phyloP scores from a whole-genome alignment of 208 protist species.

The Acanthamoeba divionensis region DNA sequence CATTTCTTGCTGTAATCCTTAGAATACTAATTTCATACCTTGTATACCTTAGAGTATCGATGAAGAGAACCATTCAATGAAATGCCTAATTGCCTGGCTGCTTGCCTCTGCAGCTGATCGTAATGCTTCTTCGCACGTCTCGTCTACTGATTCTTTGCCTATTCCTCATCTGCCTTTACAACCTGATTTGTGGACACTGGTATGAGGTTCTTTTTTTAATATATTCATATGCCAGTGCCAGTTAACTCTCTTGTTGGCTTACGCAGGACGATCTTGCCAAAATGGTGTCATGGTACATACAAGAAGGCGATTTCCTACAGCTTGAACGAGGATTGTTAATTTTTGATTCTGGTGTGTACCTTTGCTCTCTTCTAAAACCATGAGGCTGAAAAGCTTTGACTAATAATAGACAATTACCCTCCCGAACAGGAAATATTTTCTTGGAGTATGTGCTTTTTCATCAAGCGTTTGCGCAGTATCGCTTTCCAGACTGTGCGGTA shows the following conservation, averaged over 20 bases:
- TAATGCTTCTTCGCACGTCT: background rate
- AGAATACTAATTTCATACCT: too few species aligned
- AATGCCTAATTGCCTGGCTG: too few species aligned
- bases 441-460: constrained; percentile 41
- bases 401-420: too few species aligned
- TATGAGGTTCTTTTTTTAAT: too few species aligned
- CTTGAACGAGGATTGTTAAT: background rate
- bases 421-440: background rate
- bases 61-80: too few species aligned
- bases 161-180: background rate
- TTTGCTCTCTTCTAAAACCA: too few species aligned
- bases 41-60: too few species aligned
- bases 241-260: too few species aligned
- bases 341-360: too few species aligned
- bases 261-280: background rate
- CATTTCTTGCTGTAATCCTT: too few species aligned
- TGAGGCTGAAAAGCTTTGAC: too few species aligned
- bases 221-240: background rate
- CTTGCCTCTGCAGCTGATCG: too few species aligned
- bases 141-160: background rate
- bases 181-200: background rate
- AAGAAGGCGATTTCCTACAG: background rate
- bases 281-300: background rate
- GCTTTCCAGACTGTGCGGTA: background rate
- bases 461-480: constrained; percentile 33